Conservation (phyloP, 148 eudicot species). For the Rheum nobile region DNA sequence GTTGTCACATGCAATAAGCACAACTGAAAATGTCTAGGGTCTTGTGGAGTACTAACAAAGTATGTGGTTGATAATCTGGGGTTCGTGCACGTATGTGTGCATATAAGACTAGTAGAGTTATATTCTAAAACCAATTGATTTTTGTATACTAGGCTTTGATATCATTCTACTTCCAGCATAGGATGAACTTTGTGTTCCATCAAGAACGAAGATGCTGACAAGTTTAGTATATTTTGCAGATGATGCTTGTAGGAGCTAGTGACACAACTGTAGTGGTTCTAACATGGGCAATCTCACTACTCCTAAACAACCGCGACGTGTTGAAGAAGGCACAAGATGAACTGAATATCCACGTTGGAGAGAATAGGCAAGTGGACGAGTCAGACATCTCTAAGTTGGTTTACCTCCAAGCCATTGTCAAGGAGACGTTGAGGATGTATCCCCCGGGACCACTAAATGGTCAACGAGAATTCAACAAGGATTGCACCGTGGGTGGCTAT, state of each 20-base stretch:
- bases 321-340: slow-evolving; percentile 25
- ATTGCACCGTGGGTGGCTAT: slow-evolving; percentile 20
- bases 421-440: slow-evolving; percentile 24
- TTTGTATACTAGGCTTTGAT: too few relatives aligned
- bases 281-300: slow-evolving; percentile 25
- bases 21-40: too few relatives aligned
- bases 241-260: slow-evolving; percentile 16
- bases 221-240: slow-evolving; percentile 11
- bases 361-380: slow-evolving; percentile 14
- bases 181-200: too few relatives aligned
- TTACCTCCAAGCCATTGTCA: slow-evolving; percentile 27
- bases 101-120: too few relatives aligned
- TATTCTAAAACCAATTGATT: too few relatives aligned
- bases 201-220: not conserved
- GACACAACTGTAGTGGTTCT: slow-evolving; percentile 18
- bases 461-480: slow-evolving; percentile 14
- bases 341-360: slow-evolving; percentile 20
- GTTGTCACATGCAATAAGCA: too few relatives aligned
- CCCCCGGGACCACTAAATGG: slow-evolving; percentile 16
- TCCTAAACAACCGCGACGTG: slow-evolving; percentile 18
- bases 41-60: too few relatives aligned
- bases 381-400: slow-evolving; percentile 19
- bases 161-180: too few relatives aligned
- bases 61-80: too few relatives aligned
- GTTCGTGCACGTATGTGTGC: too few relatives aligned